These are phyloP conservation scores for Canavalia gladiata DNA, from an alignment of 306 rosid species.

Conservation along the genomic window DNA sequence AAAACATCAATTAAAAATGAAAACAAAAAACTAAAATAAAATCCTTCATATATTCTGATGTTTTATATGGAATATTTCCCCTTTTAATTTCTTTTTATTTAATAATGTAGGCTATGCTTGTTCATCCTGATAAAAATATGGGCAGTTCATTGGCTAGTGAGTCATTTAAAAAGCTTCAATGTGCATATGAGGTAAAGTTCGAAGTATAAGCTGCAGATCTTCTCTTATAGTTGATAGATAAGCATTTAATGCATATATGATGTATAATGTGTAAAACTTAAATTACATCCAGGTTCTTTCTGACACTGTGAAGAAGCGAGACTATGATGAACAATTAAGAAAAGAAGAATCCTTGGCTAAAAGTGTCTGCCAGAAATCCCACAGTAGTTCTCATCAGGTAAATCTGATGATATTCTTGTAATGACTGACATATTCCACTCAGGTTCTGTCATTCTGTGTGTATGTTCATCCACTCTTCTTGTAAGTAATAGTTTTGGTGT, in stretches of 20 bases:
- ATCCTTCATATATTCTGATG: background rate
- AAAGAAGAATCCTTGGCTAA: slow-evolving; percentile 89
- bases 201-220: slow-evolving; percentile 6
- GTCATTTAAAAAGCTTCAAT: slow-evolving; percentile 92
- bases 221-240: slow-evolving; percentile 37
- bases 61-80: slow-evolving; percentile 7
- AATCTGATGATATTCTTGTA: slow-evolving; percentile 45
- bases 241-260: slow-evolving; percentile 34
- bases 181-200: slow-evolving; percentile 91
- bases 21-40: background rate
- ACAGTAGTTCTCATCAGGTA: slow-evolving; percentile 79
- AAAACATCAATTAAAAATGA: background rate
- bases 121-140: slow-evolving; percentile 99
- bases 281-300: slow-evolving; percentile 79
- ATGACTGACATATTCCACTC: background rate
- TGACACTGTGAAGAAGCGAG: slow-evolving; percentile 80
- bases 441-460: background rate
- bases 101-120: slow-evolving; percentile 87
- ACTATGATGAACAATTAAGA: slow-evolving; percentile 93
- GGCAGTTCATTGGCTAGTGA: slow-evolving; percentile 91
- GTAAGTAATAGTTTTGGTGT: slow-evolving; percentile 20
- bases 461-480: background rate
- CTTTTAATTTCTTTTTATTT: background rate
- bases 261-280: slow-evolving; percentile 14
- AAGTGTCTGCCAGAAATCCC: slow-evolving; percentile 90